Evolutionary conservation across 1,139 yeast genomes (phyloP).

Genomic region (Yamadazyma atmosphaerica): DNA sequence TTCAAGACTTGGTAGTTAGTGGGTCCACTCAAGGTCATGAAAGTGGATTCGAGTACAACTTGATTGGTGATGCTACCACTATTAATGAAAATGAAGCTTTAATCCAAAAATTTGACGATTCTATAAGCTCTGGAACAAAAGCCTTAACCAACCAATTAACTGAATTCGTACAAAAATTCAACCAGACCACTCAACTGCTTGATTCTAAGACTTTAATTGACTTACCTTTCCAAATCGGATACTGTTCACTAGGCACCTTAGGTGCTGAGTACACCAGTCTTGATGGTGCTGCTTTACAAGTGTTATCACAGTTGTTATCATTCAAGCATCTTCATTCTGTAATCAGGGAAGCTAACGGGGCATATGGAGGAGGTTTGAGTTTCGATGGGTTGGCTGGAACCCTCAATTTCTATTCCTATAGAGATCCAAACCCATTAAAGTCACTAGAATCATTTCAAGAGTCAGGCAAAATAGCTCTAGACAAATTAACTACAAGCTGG

Average conservation of each 20-base stretch:
- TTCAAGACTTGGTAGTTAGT: constrained; percentile 47
- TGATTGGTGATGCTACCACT: constrained; percentile 57
- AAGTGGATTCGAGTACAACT: constrained; percentile 48
- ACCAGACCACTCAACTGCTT: constrained; percentile 5
- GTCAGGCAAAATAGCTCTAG: constrained; percentile 57
- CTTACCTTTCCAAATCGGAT: constrained; percentile 88
- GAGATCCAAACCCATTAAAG: constrained; percentile 85
- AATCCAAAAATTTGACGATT: constrained; percentile 35
- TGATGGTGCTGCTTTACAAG: constrained; percentile 86
- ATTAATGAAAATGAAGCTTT: constrained; percentile 43
- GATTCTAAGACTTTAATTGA: constrained; percentile 49
- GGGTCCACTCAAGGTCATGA: constrained; percentile 15
- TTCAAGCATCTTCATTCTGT: constrained; percentile 86
- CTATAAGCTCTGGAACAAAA: constrained; percentile 4
- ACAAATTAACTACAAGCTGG: constrained; percentile 46
- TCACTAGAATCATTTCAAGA: constrained; percentile 62
- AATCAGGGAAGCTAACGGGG: constrained; percentile 94
- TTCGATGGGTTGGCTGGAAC: constrained; percentile 83
- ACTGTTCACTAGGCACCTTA: constrained; percentile 65
- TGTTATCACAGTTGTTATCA: constrained; percentile 76
- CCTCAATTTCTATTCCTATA: constrained; percentile 80
- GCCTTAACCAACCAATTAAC: constrained; percentile 10
- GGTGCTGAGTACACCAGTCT: constrained; percentile 69
- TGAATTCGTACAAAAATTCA: constrained; percentile 12
- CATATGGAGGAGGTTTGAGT: constrained; percentile 93